Percentiles rank a stretch among this genome's conserved stretches.
Evolutionary conservation across 2,329 filamentous ascomycete species (phyloP).

Genomic region (Penicillium oxalicum): DNA sequence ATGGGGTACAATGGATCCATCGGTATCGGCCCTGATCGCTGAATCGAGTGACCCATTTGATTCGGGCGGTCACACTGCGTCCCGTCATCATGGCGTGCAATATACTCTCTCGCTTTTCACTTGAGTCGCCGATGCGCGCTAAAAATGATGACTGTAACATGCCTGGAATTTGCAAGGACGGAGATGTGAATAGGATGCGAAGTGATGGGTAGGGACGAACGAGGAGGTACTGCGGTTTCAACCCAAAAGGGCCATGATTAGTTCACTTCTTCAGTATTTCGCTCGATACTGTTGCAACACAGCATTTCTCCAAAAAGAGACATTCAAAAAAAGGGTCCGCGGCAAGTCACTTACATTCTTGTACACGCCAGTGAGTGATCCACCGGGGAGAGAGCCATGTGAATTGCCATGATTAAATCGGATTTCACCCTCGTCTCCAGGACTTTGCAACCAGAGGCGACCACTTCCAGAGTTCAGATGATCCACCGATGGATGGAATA

Average conservation of each 20-base stretch:
- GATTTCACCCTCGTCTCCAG: slow-evolving; percentile 9
- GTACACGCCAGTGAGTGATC: slow-evolving; percentile 44
- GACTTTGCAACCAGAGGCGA: slow-evolving; percentile 12
- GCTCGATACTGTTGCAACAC: too few species aligned
- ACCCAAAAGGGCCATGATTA: too few species aligned
- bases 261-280: too few species aligned
- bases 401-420: not conserved
- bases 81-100: slow-evolving; percentile 58
- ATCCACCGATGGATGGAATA: slow-evolving; percentile 24
- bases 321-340: not conserved
- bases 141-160: slow-evolving; percentile 56
- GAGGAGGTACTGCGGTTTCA: slow-evolving; percentile 34
- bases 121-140: slow-evolving; percentile 42
- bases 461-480: slow-evolving; percentile 7
- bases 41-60: slow-evolving; percentile 58
- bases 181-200: slow-evolving; percentile 63
- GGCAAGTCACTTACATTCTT: slow-evolving; percentile 45
- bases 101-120: slow-evolving; percentile 49
- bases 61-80: slow-evolving; percentile 65
- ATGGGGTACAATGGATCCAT: slow-evolving; percentile 72
- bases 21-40: slow-evolving; percentile 56
- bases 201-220: slow-evolving; percentile 58
- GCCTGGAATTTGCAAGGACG: slow-evolving; percentile 59
- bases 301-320: not conserved
- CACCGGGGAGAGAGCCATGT: not conserved